These are phyloP conservation scores for Hansfordia pulvinata DNA, from an alignment of 2,329 filamentous ascomycete species.

Conservation along the genomic window DNA sequence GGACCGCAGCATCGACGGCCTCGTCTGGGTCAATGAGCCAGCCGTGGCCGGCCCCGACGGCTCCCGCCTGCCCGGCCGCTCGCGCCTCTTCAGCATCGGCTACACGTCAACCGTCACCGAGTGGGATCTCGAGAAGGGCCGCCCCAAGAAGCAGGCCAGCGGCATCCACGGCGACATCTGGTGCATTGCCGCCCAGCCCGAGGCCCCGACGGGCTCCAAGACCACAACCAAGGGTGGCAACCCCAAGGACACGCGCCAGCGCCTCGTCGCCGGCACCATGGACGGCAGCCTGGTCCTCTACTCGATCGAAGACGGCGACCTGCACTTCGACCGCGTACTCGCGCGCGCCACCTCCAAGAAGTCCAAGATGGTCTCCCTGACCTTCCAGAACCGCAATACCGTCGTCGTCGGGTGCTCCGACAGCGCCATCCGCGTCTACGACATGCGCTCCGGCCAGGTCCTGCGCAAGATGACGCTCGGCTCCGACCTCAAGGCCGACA, in stretches of 20 bases:
- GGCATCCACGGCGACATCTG: conserved; percentile 94
- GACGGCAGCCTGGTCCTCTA: conserved; percentile 83
- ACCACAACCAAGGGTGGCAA: conserved; percentile 11
- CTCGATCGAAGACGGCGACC: conserved; percentile 70
- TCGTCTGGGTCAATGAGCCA: conserved; percentile 83
- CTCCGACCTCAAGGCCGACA: conserved; percentile 58
- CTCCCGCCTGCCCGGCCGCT: conserved; percentile 50
- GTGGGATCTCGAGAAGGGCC: conserved; percentile 77
- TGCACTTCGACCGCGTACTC: conserved; percentile 67
- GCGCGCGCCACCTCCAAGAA: conserved; percentile 69
- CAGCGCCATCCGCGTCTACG: conserved; percentile 80
- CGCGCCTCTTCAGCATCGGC: conserved; percentile 90
- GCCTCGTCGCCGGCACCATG: conserved; percentile 76
- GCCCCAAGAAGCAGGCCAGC: conserved; percentile 67
- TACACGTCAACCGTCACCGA: conserved; percentile 88
- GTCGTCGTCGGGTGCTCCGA: conserved; percentile 92
- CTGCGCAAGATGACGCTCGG: conserved; percentile 78
- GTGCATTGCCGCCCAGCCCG: conserved; percentile 84
- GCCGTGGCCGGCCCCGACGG: conserved; percentile 54
- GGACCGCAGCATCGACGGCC: conserved; percentile 76
- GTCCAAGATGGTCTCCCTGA: conserved; percentile 78
- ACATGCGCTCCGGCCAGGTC: conserved; percentile 64
- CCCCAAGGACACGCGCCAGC: conserved; percentile 22
- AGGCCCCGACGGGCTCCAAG: conserved; percentile 20
- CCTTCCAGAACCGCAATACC: conserved; percentile 72